A percentile compares a stretch with the other conserved stretches of the same genome.
These are phyloP conservation scores for Yamadazyma friedrichii DNA, from an alignment of 1,139 yeast species.

Conservation along the genomic window DNA sequence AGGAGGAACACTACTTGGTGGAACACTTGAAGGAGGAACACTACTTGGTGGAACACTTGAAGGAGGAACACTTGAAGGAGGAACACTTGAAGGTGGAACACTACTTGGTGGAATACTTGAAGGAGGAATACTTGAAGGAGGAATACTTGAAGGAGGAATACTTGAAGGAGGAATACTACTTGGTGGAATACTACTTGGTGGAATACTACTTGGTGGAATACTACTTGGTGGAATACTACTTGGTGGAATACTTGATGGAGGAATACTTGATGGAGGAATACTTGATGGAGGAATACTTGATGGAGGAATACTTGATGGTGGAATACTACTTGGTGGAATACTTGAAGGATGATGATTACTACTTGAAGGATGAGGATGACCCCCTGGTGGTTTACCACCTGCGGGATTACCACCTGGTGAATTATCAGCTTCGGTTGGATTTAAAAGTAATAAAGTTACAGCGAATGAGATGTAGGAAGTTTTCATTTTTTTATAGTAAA, in stretches of 20 bases:
- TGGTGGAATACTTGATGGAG: background rate
- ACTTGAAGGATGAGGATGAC: too few species aligned
- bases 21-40: slow-evolving; percentile 6
- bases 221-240: background rate
- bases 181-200: background rate
- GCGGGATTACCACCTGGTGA: background rate
- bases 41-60: slow-evolving; percentile 5
- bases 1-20: background rate
- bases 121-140: slow-evolving; percentile 6
- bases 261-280: background rate
- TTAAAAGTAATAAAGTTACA: too few species aligned
- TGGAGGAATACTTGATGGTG: background rate
- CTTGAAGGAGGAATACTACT: slow-evolving; percentile 1
- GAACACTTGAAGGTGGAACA: background rate
- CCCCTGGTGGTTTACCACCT: too few species aligned
- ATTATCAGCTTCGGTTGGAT: background rate
- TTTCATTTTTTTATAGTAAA: too few species aligned
- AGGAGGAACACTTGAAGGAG: background rate
- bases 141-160: slow-evolving; percentile 7
- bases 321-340: background rate
- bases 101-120: slow-evolving; percentile 1
- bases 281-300: background rate
- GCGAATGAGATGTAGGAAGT: too few species aligned
- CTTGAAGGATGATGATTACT: background rate
- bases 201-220: background rate